Percentiles rank a stretch among this genome's conserved stretches.
Conservation (phyloP, 75 land plant species). For the Pseudotsuga menziesii region DNA sequence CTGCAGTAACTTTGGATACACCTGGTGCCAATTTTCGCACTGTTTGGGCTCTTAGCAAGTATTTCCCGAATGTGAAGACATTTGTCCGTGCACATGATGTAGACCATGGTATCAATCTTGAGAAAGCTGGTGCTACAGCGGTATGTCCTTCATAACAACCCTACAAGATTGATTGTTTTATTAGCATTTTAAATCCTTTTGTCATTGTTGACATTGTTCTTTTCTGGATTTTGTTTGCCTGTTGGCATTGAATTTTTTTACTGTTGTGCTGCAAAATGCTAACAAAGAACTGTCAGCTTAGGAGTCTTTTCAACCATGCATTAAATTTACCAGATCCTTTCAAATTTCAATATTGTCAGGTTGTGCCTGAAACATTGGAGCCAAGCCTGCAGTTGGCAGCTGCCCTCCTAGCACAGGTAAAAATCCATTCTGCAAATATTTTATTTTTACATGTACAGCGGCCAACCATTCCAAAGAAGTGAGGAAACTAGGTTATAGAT, state of each 20-base stretch:
- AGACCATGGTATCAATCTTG: constrained; percentile 94
- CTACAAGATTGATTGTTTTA: too few relatives aligned
- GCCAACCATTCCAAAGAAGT: background rate
- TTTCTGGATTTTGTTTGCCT: background rate
- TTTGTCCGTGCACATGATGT: constrained; percentile 99
- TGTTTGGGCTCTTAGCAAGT: constrained; percentile 96
- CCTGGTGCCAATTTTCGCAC: constrained; percentile 98
- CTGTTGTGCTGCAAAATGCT: background rate
- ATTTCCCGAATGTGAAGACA: constrained; percentile 96
- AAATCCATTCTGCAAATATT: background rate
- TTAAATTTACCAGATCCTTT: constrained; percentile 5
- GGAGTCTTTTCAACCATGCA: background rate
- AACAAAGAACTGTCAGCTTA: background rate
- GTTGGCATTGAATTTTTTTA: background rate
- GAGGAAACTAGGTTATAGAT: background rate
- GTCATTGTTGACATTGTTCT: background rate
- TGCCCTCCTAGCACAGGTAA: constrained; percentile 98
- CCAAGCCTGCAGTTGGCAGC: constrained; percentile 99
- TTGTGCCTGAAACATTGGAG: constrained; percentile 97
- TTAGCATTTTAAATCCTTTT: background rate
- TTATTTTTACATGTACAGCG: background rate
- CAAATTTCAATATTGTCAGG: constrained; percentile 35
- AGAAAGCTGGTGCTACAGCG: constrained; percentile 99
- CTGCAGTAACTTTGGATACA: constrained; percentile 88
- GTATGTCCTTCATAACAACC: constrained; percentile 33